A percentile compares a stretch with the other conserved stretches of the same genome.
phyloP scores from a whole-genome alignment of 768 basidiomycete genomes.

The Rubroboletus satanas region DNA sequence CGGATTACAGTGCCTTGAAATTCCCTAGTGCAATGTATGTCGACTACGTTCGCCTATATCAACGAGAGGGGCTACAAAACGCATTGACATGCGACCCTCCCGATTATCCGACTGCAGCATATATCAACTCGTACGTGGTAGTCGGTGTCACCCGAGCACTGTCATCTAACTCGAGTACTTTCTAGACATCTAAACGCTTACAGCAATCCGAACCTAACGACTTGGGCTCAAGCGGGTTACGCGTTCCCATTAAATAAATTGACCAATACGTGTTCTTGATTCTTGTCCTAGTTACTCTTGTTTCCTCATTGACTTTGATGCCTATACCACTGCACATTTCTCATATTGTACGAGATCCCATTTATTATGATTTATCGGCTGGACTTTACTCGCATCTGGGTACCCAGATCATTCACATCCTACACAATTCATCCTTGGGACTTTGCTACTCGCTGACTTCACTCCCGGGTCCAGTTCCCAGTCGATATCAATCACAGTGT shows the following conservation, averaged over 20 bases:
- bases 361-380: constrained; percentile 26
- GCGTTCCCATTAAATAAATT: constrained; percentile 65
- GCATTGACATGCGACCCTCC: constrained; percentile 79
- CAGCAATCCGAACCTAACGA: constrained; percentile 77
- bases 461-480: background rate
- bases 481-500: constrained; percentile 4
- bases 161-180: constrained; percentile 7
- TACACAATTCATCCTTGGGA: constrained; percentile 5
- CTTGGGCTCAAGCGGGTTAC: constrained; percentile 76
- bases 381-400: constrained; percentile 8
- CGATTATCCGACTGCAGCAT: constrained; percentile 71
- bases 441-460: background rate
- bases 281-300: constrained; percentile 3
- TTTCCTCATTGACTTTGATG: constrained; percentile 6
- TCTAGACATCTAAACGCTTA: constrained; percentile 52
- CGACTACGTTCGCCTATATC: constrained; percentile 89
- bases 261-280: constrained; percentile 23
- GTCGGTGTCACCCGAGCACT: background rate
- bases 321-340: constrained; percentile 19
- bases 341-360: constrained; percentile 25
- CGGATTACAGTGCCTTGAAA: constrained; percentile 63
- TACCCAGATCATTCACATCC: constrained; percentile 12
- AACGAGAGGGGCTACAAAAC: constrained; percentile 64
- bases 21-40: constrained; percentile 83
- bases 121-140: constrained; percentile 58